These are phyloP conservation scores for Tremellales sp. DNA, from an alignment of 1,284 basidiomycete genomes.

Conservation along the genomic window DNA sequence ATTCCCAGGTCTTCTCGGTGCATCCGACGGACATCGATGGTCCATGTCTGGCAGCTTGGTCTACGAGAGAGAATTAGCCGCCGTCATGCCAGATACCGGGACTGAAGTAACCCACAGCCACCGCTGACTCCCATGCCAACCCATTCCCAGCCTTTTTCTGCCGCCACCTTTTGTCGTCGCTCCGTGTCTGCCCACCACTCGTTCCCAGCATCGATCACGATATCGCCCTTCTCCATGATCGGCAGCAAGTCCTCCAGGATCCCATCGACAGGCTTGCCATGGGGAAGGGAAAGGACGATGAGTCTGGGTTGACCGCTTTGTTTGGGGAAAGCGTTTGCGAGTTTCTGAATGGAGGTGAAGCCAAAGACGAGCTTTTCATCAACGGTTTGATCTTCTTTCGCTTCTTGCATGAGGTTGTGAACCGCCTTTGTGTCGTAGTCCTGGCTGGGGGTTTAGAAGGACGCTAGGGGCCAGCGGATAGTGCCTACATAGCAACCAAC, in stretches of 20 bases:
- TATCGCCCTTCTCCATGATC: conserved; percentile 32
- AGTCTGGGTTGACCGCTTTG: conserved; percentile 20
- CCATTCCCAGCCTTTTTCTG: conserved; percentile 28
- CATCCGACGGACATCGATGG: conserved; percentile 39
- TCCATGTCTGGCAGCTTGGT: conserved; percentile 38
- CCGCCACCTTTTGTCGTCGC: conserved; percentile 22
- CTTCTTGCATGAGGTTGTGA: conserved; percentile 18
- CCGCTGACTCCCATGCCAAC: conserved; percentile 40
- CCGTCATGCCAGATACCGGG: not conserved
- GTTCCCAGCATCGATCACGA: conserved; percentile 38
- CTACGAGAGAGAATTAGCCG: conserved; percentile 3
- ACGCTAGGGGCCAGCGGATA: too few species aligned
- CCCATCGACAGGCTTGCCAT: conserved; percentile 36
- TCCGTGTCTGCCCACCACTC: conserved; percentile 37
- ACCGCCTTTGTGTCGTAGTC: conserved; percentile 28
- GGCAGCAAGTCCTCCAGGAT: conserved; percentile 32
- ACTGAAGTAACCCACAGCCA: conserved; percentile 26
- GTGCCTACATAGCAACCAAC: conserved; percentile 27
- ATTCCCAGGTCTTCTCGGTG: conserved; percentile 28
- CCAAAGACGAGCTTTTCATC: conserved; percentile 23
- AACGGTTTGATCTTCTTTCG: conserved; percentile 21
- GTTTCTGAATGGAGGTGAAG: conserved; percentile 23
- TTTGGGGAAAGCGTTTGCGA: conserved; percentile 25
- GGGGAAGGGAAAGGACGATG: conserved; percentile 38
- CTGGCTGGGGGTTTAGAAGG: too few species aligned